Conservation (phyloP, 2,329 filamentous ascomycete genomes). For the Clonostachys solani region DNA sequence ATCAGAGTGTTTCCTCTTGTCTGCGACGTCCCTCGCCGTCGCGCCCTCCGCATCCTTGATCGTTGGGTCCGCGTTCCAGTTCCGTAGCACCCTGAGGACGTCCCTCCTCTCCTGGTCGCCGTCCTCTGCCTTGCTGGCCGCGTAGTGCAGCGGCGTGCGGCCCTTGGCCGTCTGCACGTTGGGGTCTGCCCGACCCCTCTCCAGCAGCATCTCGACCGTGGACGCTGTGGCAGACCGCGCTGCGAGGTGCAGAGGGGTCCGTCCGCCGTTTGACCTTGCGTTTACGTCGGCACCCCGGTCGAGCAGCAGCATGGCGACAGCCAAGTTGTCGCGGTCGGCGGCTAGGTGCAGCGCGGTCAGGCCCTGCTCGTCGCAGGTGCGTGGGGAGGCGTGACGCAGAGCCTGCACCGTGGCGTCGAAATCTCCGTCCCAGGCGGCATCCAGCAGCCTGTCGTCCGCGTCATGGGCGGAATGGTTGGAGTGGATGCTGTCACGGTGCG, state of each 20-base stretch:
- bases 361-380: slow-evolving; percentile 18
- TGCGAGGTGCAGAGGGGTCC: slow-evolving; percentile 22
- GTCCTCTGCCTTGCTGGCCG: slow-evolving; percentile 18
- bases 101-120: slow-evolving; percentile 22
- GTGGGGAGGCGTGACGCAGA: slow-evolving; percentile 13
- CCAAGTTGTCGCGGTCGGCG: slow-evolving; percentile 21
- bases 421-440: slow-evolving; percentile 25
- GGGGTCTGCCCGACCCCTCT: slow-evolving; percentile 18
- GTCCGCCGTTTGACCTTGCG: slow-evolving; percentile 19
- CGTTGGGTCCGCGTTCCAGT: slow-evolving; percentile 21
- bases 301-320: slow-evolving; percentile 23
- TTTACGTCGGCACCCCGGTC: slow-evolving; percentile 17
- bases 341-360: slow-evolving; percentile 23
- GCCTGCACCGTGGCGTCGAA: slow-evolving; percentile 14
- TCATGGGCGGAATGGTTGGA: slow-evolving; percentile 12
- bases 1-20: slow-evolving; percentile 23
- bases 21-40: slow-evolving; percentile 21
- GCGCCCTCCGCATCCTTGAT: slow-evolving; percentile 15
- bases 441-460: slow-evolving; percentile 9
- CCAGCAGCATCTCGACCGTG: slow-evolving; percentile 22
- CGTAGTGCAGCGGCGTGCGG: slow-evolving; percentile 23
- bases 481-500: not conserved
- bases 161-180: slow-evolving; percentile 20
- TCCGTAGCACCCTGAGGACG: slow-evolving; percentile 17
- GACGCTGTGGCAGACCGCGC: slow-evolving; percentile 18